These are phyloP conservation scores for Metschnikowia gruessii DNA, from an alignment of 805 yeast genomes.

Conservation along the genomic window DNA sequence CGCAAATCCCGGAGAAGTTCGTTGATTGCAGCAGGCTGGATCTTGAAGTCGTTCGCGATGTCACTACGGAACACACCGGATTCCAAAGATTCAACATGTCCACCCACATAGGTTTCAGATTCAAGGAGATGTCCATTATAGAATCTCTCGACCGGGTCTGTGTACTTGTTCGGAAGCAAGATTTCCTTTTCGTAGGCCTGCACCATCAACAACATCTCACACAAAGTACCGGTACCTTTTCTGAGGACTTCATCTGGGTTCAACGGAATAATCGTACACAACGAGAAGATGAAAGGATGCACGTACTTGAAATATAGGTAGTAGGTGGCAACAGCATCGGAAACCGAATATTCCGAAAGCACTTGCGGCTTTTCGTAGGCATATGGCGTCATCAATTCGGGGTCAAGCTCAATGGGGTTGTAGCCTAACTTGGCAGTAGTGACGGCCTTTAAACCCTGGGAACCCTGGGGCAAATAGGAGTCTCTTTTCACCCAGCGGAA, in stretches of 20 bases:
- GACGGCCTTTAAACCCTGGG: conserved; percentile 97
- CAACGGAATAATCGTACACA: conserved; percentile 91
- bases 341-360: conserved; percentile 93
- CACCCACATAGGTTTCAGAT: conserved; percentile 97
- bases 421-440: conserved; percentile 94
- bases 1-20: conserved; percentile 72
- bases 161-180: conserved; percentile 87
- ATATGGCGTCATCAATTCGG: conserved; percentile 97
- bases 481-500: conserved; percentile 98
- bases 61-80: conserved; percentile 98
- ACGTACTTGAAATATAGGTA: conserved; percentile 94
- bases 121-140: conserved; percentile 92
- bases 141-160: conserved; percentile 91
- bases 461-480: conserved; percentile 95
- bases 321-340: conserved; percentile 99
- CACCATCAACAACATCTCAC: conserved; percentile 96
- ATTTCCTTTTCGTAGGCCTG: conserved; percentile 83
- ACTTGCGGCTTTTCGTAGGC: conserved; percentile 92
- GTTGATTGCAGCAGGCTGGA: conserved; percentile 81
- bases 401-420: conserved; percentile 94
- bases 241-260: conserved; percentile 95
- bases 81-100: conserved; percentile 95
- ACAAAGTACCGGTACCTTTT: conserved; percentile 97
- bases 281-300: conserved; percentile 93
- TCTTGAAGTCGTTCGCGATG: conserved; percentile 64